Evolutionary conservation across 306 rosid species (phyloP).

Genomic region (Quercus berberidifolia): DNA sequence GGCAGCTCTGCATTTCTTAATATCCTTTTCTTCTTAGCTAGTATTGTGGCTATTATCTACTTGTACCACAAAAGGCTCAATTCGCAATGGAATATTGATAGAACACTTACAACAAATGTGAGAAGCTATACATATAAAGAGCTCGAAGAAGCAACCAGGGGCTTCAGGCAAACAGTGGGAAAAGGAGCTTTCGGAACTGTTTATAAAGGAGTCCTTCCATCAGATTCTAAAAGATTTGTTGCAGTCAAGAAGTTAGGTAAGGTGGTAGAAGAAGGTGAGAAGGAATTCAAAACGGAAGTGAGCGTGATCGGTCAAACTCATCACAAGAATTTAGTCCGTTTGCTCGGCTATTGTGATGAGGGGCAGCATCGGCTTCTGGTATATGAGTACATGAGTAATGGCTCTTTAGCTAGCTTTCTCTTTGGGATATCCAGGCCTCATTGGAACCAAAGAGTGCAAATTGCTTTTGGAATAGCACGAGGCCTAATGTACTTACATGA

Average conservation of each 20-base stretch:
- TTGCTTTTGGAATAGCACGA: conserved; percentile 7
- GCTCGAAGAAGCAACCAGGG: conserved; percentile 22
- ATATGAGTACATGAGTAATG: conserved; percentile 19
- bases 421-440: conserved; percentile 18
- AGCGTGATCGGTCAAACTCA: conserved; percentile 29
- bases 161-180: conserved; percentile 24
- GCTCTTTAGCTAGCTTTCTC: conserved; percentile 9
- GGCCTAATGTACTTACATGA: conserved; percentile 17
- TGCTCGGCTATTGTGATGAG: conserved; percentile 22
- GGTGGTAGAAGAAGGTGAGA: conserved; percentile 27
- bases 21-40: too few species aligned
- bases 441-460: conserved; percentile 16
- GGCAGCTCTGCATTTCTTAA: conserved; percentile 23
- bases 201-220: conserved; percentile 26
- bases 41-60: not conserved
- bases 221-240: conserved; percentile 12
- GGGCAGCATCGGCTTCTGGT: conserved; percentile 1
- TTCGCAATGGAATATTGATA: not conserved
- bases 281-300: conserved; percentile 35
- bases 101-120: not conserved
- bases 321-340: conserved; percentile 25
- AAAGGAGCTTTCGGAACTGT: conserved; percentile 25
- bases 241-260: conserved; percentile 41
- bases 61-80: not conserved
- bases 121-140: conserved; percentile 2